phyloP scores from a whole-genome alignment of 78 protist species.

The Dictyostelium firmibasis region DNA sequence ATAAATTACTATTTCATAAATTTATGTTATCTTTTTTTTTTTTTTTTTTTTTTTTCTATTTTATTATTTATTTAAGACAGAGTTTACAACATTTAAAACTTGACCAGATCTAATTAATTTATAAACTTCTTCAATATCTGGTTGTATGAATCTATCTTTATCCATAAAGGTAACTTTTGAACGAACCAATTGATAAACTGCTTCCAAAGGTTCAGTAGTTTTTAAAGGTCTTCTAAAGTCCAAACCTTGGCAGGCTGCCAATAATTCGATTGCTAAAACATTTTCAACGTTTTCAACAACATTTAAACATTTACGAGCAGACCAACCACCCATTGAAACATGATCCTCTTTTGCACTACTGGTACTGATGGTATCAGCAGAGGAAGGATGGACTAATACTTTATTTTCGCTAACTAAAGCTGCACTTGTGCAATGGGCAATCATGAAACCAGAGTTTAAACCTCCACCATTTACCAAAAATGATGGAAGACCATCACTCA shows the following conservation, averaged over 20 bases:
- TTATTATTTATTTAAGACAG: slow-evolving; percentile 3
- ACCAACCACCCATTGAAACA: slow-evolving; percentile 93
- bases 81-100: slow-evolving; percentile 25
- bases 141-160: slow-evolving; percentile 80
- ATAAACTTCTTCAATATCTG: slow-evolving; percentile 83
- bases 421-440: slow-evolving; percentile 95
- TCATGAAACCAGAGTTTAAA: slow-evolving; percentile 94
- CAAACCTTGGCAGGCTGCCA: slow-evolving; percentile 91
- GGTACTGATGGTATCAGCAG: slow-evolving; percentile 90
- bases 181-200: slow-evolving; percentile 85
- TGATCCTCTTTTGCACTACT: slow-evolving; percentile 93
- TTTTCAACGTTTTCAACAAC: slow-evolving; percentile 89
- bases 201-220: slow-evolving; percentile 80
- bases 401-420: slow-evolving; percentile 93
- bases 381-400: slow-evolving; percentile 92
- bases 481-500: slow-evolving; percentile 88
- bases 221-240: slow-evolving; percentile 81
- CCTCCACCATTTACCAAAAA: slow-evolving; percentile 89
- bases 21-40: too few relatives aligned
- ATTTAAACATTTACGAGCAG: slow-evolving; percentile 85
- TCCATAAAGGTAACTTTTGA: slow-evolving; percentile 79
- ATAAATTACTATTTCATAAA: too few relatives aligned
- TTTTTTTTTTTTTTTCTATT: not conserved
- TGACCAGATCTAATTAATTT: slow-evolving; percentile 68
- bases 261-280: slow-evolving; percentile 92